Evolutionary conservation across 345 rosid genomes (phyloP), one percentile per base, ranked within the genome.

Genomic region (Dovyalis caffra): DNA sequence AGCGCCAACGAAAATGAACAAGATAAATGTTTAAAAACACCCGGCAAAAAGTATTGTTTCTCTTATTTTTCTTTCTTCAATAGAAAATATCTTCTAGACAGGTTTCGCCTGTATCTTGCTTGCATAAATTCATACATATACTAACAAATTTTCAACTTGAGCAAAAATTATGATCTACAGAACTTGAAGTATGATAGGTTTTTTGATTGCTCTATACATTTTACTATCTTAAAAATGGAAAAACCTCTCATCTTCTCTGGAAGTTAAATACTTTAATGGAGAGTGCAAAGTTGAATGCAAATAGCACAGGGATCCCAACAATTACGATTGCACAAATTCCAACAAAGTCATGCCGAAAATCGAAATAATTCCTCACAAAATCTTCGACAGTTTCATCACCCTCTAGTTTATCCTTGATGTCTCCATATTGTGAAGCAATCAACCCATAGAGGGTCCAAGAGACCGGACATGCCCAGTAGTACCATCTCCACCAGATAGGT

Each of bases 401-500:
- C 0, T 73, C 84, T 26, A 94, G 68, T 25, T 0, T 43, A 4
- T 77, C 80, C 18, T 84, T 51, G 14, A 89, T 56, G 77, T 88
- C 90, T 63, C 89, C 90, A 49, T 78, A 88, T 37, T 90, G 94
- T 20, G 92, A 82, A 66, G 77, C 80, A 38, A 87, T 77, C 64
- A 88, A 69, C 43, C 94, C 92, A 62, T 88, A 87, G 64, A 90
- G 34, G 18, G 87, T 85, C 90, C 90, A 90, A 9, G 90, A 43
- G 29, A 88, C 64, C 0, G 90, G 94, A 69, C 86, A 83, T 6
- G 58, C 23, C 92, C 94, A 88, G 67, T 70, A 88, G 78, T 87
- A 87, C 92, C 94, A 90, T 82, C 89, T 88, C 92, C 92, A 90
- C 94, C 94, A 88, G 21, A 83, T 35, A 2, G 92, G 92, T 43